Evolutionary conservation across 2,329 filamentous ascomycete species (phyloP).

Genomic region (Penicillium nordicum): DNA sequence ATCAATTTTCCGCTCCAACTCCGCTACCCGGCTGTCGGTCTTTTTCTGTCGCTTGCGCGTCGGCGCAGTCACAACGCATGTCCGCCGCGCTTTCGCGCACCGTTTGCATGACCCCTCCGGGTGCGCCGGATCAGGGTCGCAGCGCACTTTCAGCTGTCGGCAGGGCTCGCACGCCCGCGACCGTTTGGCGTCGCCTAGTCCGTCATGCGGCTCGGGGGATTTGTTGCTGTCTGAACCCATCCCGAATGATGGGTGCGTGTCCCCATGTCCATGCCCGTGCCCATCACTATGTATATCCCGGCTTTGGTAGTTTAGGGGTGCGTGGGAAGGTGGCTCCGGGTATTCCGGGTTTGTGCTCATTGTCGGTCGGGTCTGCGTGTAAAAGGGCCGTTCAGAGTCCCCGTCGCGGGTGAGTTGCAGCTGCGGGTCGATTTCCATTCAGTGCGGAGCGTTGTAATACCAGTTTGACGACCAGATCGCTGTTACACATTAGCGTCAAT

Average conservation of each 20-base stretch:
- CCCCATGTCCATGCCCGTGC: neutral
- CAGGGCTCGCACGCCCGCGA: slow-evolving; percentile 73
- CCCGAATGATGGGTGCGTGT: neutral
- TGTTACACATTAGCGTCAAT: neutral
- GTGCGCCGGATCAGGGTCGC: slow-evolving; percentile 67
- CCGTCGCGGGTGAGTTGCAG: slow-evolving; percentile 23
- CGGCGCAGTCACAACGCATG: slow-evolving; percentile 72
- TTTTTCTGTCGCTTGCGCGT: slow-evolving; percentile 83
- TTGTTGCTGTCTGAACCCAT: slow-evolving; percentile 2
- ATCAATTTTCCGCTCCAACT: slow-evolving; percentile 91
- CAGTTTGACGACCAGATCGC: neutral
- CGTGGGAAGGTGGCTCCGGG: slow-evolving; percentile 28
- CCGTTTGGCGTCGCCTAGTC: slow-evolving; percentile 57
- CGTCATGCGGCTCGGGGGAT: slow-evolving; percentile 18
- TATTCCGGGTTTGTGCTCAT: slow-evolving; percentile 20
- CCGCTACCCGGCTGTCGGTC: slow-evolving; percentile 81
- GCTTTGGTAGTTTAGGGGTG: slow-evolving; percentile 12
- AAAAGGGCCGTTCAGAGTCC: slow-evolving; percentile 8
- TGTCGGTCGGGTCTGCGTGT: slow-evolving; percentile 10
- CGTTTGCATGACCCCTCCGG: slow-evolving; percentile 66
- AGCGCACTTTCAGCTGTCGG: slow-evolving; percentile 75
- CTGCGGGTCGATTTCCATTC: slow-evolving; percentile 37
- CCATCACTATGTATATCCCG: neutral
- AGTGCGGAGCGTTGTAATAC: neutral
- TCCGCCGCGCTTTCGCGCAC: slow-evolving; percentile 75